Evolutionary conservation across 1,139 yeast genomes (phyloP).

Genomic region (Ogataea hybrid): DNA sequence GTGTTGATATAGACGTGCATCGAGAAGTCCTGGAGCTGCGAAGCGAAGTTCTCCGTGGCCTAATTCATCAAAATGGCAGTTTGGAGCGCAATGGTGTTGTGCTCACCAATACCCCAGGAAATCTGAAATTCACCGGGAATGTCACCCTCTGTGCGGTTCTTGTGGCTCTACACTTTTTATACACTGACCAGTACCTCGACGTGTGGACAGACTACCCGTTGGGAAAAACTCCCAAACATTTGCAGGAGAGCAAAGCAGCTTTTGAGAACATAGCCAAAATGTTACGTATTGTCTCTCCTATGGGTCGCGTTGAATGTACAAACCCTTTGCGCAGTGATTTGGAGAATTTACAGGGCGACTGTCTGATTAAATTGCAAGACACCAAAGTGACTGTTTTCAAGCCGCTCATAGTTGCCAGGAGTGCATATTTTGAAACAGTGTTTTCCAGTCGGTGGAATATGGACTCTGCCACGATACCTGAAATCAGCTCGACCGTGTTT

Average conservation of each 20-base stretch:
- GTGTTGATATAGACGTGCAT: slow-evolving; percentile 24
- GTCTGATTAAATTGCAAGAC: slow-evolving; percentile 39
- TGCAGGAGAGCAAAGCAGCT: slow-evolving; percentile 26
- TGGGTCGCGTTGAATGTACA: slow-evolving; percentile 23
- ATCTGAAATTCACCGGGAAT: slow-evolving; percentile 21
- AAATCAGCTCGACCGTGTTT: slow-evolving; percentile 47
- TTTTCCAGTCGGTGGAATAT: slow-evolving; percentile 56
- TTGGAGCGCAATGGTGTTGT: slow-evolving; percentile 17
- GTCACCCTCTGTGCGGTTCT: slow-evolving; percentile 32
- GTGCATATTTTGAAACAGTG: slow-evolving; percentile 62
- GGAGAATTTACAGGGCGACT: slow-evolving; percentile 3
- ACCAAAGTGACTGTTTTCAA: slow-evolving; percentile 46
- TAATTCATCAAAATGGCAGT: not conserved
- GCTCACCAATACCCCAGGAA: slow-evolving; percentile 7
- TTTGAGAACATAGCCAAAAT: slow-evolving; percentile 22
- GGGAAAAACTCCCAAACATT: slow-evolving; percentile 22
- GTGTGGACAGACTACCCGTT: slow-evolving; percentile 38
- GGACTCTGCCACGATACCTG: slow-evolving; percentile 36
- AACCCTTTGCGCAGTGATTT: slow-evolving; percentile 15
- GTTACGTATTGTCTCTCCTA: slow-evolving; percentile 24
- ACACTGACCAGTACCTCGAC: slow-evolving; percentile 42
- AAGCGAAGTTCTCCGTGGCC: not conserved
- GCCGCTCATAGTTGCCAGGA: slow-evolving; percentile 50
- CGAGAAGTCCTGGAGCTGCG: slow-evolving; percentile 12
- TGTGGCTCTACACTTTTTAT: slow-evolving; percentile 42